Percentiles rank a stretch among this genome's conserved stretches.
phyloP scores from a whole-genome alignment of 768 basidiomycete species.

The Suillus bovinus region DNA sequence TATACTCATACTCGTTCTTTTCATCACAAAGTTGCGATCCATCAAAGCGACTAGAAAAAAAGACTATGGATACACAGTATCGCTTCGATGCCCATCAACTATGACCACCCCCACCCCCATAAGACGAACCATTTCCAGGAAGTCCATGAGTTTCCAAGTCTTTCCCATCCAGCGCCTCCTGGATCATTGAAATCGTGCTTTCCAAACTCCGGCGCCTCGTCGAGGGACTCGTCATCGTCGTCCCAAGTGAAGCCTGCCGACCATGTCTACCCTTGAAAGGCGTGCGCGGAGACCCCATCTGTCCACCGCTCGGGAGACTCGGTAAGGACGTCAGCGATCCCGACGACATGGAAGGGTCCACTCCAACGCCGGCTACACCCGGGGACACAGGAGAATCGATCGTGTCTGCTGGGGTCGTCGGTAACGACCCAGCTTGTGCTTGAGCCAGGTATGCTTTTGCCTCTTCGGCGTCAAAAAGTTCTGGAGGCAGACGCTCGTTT shows the following conservation, averaged over 20 bases:
- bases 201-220: constrained; percentile 90
- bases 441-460: constrained; percentile 59
- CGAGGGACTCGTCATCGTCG: constrained; percentile 89
- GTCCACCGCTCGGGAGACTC: constrained; percentile 22
- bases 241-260: constrained; percentile 68
- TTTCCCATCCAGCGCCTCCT: constrained; percentile 86
- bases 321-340: constrained; percentile 25
- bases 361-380: constrained; percentile 44
- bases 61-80: constrained; percentile 2
- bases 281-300: constrained; percentile 25
- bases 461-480: constrained; percentile 81
- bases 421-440: constrained; percentile 39
- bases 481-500: constrained; percentile 97
- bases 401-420: constrained; percentile 51
- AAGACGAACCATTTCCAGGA: constrained; percentile 23
- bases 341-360: constrained; percentile 33
- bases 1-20: background rate
- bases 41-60: background rate
- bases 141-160: constrained; percentile 35
- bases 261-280: constrained; percentile 67
- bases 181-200: constrained; percentile 93
- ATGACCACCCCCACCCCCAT: constrained; percentile 12
- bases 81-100: constrained; percentile 1
- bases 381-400: constrained; percentile 45
- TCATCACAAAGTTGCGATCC: background rate